Conservation (phyloP, 73 alveolate species). For the Stentor roeselii region DNA sequence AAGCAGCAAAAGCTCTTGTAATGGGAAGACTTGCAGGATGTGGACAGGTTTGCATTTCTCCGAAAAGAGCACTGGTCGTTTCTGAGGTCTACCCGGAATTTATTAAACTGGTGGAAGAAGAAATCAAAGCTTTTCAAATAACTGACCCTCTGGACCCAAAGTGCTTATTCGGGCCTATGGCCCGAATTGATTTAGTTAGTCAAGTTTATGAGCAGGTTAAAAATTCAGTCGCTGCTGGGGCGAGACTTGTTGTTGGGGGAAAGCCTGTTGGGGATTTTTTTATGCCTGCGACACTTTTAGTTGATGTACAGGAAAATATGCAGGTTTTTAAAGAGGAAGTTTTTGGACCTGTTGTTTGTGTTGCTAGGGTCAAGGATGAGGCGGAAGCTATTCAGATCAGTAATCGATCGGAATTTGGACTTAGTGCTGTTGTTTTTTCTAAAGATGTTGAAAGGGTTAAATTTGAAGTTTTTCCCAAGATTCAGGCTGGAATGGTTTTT, state of each 20-base stretch:
- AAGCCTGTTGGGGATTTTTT: slow-evolving; percentile 29
- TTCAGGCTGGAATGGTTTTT: slow-evolving; percentile 72
- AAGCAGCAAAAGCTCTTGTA: slow-evolving; percentile 58
- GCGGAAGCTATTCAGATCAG: slow-evolving; percentile 85
- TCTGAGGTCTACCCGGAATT: slow-evolving; percentile 54
- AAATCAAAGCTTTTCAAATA: slow-evolving; percentile 34
- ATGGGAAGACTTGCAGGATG: slow-evolving; percentile 56
- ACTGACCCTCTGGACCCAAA: slow-evolving; percentile 67
- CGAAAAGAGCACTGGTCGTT: slow-evolving; percentile 75
- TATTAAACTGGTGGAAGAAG: slow-evolving; percentile 40
- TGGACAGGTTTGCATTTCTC: slow-evolving; percentile 80
- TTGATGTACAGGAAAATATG: slow-evolving; percentile 34
- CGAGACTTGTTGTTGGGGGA: slow-evolving; percentile 61
- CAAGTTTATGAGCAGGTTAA: slow-evolving; percentile 41
- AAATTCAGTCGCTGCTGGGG: slow-evolving; percentile 54
- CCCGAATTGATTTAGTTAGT: slow-evolving; percentile 50
- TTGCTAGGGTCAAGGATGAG: slow-evolving; percentile 52
- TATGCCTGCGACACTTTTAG: slow-evolving; percentile 49
- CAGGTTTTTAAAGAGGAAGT: slow-evolving; percentile 65
- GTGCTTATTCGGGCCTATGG: slow-evolving; percentile 76
- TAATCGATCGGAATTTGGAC: slow-evolving; percentile 84
- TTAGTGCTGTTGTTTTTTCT: slow-evolving; percentile 81
- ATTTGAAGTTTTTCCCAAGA: slow-evolving; percentile 13
- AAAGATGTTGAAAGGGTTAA: slow-evolving; percentile 42
- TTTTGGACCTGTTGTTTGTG: slow-evolving; percentile 85